Conservation (phyloP, 2,329 filamentous ascomycete species). For the Cordyceps militaris region DNA sequence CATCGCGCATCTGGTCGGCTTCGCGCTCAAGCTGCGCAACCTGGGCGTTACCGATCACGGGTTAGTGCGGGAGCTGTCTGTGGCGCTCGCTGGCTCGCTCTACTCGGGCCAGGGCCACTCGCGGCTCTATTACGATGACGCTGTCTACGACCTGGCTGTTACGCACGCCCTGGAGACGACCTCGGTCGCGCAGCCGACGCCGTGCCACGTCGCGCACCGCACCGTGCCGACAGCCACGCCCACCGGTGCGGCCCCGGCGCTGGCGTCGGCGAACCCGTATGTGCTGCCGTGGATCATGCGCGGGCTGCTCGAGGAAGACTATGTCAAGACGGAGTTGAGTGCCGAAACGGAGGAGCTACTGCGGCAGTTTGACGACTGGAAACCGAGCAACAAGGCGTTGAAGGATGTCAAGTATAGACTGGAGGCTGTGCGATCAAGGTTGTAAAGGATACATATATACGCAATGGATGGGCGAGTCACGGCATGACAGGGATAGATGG, state of each 20-base stretch:
- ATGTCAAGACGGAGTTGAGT: conserved; percentile 74
- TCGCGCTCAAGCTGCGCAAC: conserved; percentile 89
- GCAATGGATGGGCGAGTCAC: neutral
- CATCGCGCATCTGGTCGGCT: conserved; percentile 85
- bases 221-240: conserved; percentile 19
- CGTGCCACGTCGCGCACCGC: conserved; percentile 17
- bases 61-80: conserved; percentile 80
- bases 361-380: conserved; percentile 90
- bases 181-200: conserved; percentile 19
- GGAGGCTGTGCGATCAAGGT: conserved; percentile 82
- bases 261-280: conserved; percentile 68
- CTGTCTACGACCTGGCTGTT: conserved; percentile 75
- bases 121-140: conserved; percentile 80
- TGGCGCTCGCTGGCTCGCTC: conserved; percentile 80
- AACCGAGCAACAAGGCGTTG: conserved; percentile 77
- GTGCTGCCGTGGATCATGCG: conserved; percentile 94
- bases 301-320: conserved; percentile 83
- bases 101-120: conserved; percentile 93
- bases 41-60: conserved; percentile 90
- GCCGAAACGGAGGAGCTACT: conserved; percentile 73
- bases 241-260: conserved; percentile 17
- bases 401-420: conserved; percentile 95
- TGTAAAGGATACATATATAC: conserved; percentile 34
- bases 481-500: neutral
- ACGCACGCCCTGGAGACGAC: conserved; percentile 65